Conservation (phyloP, 495 filamentous ascomycete genomes). For the Penicillium tannophilum region DNA sequence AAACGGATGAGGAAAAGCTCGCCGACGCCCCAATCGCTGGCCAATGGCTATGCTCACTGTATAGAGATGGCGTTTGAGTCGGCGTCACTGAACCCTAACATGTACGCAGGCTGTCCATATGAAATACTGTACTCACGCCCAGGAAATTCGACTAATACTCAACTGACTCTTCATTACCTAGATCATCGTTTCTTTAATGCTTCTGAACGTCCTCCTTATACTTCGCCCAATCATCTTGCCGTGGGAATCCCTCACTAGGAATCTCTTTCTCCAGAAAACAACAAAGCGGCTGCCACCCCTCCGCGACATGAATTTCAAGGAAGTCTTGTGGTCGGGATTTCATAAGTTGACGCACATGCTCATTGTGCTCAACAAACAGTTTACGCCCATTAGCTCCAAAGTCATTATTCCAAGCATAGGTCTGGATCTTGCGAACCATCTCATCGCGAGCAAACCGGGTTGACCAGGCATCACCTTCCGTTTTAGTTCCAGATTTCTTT, state of each 20-base stretch:
- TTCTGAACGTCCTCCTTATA: neutral
- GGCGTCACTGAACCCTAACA: no score
- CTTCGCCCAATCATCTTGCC: conserved; percentile 2
- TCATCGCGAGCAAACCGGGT: neutral
- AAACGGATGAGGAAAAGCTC: neutral
- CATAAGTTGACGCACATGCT: conserved; percentile 6
- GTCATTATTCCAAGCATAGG: neutral
- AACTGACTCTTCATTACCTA: no score
- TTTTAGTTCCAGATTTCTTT: neutral
- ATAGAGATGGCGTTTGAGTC: no score
- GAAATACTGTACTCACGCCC: no score
- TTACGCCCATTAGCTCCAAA: neutral
- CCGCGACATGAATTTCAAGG: neutral
- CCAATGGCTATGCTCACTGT: no score
- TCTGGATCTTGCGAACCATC: conserved; percentile 3
- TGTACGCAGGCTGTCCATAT: no score
- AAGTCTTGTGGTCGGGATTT: neutral
- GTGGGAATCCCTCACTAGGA: neutral
- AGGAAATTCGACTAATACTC: no score
- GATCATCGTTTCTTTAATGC: neutral
- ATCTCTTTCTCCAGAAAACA: neutral
- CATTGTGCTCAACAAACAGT: neutral
- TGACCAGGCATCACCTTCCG: neutral
- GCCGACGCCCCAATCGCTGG: neutral
- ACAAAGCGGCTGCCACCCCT: conserved; percentile 1